phyloP scores from a whole-genome alignment of 352 stramenopile species.

The Pythium plurisporium region DNA sequence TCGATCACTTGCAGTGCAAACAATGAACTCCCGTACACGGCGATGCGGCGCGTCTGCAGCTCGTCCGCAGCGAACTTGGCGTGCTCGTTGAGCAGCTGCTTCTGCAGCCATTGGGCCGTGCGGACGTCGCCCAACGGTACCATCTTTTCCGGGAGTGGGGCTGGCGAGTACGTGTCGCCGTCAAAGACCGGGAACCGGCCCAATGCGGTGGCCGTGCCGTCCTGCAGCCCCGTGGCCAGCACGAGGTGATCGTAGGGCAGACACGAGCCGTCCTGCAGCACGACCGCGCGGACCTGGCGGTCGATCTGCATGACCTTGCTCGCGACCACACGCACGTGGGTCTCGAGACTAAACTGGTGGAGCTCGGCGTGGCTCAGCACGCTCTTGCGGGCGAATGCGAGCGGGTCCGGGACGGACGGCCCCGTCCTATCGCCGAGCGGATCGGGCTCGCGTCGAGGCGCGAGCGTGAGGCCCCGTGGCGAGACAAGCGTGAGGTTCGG shows the following conservation, averaged over 20 bases:
- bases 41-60: conserved; percentile 24
- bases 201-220: conserved; percentile 22
- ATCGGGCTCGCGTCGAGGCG: conserved; percentile 14
- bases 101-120: conserved; percentile 19
- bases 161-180: conserved; percentile 16
- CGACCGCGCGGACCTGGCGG: conserved; percentile 38
- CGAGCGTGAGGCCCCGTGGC: conserved; percentile 54
- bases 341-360: conserved; percentile 37
- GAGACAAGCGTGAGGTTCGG: conserved; percentile 84
- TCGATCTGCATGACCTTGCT: conserved; percentile 55
- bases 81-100: conserved; percentile 9
- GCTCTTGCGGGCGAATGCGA: conserved; percentile 52
- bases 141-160: conserved; percentile 11
- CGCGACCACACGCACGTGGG: conserved; percentile 41
- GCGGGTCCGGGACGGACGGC: conserved; percentile 13
- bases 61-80: background rate
- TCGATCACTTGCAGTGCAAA: conserved; percentile 70
- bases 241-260: conserved; percentile 70
- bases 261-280: conserved; percentile 55
- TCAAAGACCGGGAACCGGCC: conserved; percentile 22
- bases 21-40: conserved; percentile 60
- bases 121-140: conserved; percentile 22
- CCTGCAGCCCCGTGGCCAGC: conserved; percentile 50
- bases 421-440: background rate
- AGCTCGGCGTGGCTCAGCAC: conserved; percentile 25